phyloP scores from a whole-genome alignment of 2,329 filamentous ascomycete species.

The Scleromitrula shiraiana region DNA sequence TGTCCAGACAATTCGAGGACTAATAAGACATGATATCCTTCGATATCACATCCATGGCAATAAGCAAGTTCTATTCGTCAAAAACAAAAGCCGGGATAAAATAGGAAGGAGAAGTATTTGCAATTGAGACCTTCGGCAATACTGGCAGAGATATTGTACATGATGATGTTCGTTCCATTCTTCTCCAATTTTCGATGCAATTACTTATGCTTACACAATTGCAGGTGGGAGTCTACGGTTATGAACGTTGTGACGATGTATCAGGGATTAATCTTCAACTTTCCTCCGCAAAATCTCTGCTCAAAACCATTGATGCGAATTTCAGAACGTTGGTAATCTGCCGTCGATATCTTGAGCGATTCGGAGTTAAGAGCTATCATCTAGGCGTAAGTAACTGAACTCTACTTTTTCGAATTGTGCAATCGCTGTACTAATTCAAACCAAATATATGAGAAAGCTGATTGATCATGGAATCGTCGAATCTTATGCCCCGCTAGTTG shows the following conservation, averaged over 20 bases:
- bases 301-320: constrained; percentile 52
- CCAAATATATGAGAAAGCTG: constrained; percentile 48
- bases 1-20: constrained; percentile 43
- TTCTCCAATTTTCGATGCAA: neutral
- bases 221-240: constrained; percentile 44
- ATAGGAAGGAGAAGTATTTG: constrained; percentile 52
- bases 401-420: neutral
- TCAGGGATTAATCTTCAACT: constrained; percentile 35
- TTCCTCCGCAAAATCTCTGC: constrained; percentile 46
- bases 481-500: constrained; percentile 46
- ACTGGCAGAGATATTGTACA: constrained; percentile 42
- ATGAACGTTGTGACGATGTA: constrained; percentile 36
- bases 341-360: constrained; percentile 53
- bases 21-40: constrained; percentile 47
- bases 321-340: constrained; percentile 56
- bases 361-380: constrained; percentile 52
- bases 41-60: constrained; percentile 48
- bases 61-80: constrained; percentile 48
- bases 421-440: constrained; percentile 14
- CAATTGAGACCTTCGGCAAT: constrained; percentile 50
- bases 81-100: constrained; percentile 39
- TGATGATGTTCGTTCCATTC: constrained; percentile 36
- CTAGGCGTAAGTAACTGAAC: constrained; percentile 39
- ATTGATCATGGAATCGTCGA: constrained; percentile 50
- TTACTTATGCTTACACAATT: neutral